Evolutionary conservation across 2,329 filamentous ascomycete species (phyloP), one percentile per base, ranked within the genome.

Genomic region (Pseudocercospora eumusae): DNA sequence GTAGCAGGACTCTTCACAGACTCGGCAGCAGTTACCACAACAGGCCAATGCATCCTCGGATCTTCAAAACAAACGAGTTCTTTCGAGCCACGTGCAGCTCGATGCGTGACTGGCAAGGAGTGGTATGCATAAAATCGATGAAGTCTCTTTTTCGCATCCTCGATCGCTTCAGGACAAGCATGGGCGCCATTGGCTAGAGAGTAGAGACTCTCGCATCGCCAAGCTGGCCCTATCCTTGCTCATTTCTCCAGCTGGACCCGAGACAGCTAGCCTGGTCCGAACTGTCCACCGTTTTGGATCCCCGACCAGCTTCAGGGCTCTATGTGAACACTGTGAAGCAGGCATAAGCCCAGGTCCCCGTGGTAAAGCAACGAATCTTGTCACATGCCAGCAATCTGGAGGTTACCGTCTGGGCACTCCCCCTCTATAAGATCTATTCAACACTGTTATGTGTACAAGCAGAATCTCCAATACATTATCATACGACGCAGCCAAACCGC

Each of bases 1-100:
- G 31, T 33, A 15, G 31, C 31, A 33, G 11, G 15, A 33, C 31
- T 33, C 31, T 4, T 13, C 31, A 33, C 31, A 33, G 4, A 33
- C 5, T 4, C 31, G 11, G 31, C 31, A 33, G 11, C 31, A 33
- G 11, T 33, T 33, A 15, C 31, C 31, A 13, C 31, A 33, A 15
- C 31, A 10, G 31, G 31, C 31, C 11, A 33, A 33, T 33, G 31
- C 31, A 33, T 33, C 11, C 11, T 33, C 31, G 11, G 31, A 33
- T 33, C 11, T 15, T 33, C 31, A 10, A 44, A 25, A 23, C 9
- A 23, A 50, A 10, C 23, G 15, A 18, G 1, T 28, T 54, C 27
- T 18, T 54, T 54, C 20, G 23, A 23, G 50, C 50, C 31, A 36
- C 13, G 7, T 54, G 50, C 50, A 33, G 27, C 50, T 54, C 50